Base-by-base conservation (phyloP, 179 eudicot species). In the Silene coronaria region DNA sequence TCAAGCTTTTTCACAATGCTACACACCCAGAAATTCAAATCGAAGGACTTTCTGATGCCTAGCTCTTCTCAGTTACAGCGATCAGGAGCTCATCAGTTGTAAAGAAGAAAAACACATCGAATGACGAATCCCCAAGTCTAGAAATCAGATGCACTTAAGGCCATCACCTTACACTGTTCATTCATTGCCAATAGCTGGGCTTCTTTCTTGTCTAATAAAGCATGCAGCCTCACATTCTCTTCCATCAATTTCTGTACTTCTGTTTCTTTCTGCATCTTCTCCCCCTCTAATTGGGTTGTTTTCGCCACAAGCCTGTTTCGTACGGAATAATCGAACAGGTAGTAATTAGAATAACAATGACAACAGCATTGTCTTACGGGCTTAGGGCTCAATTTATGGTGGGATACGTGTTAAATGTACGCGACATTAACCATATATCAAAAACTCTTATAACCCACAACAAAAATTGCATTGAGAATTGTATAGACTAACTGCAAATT, bases 131-230 rank as follows among this genome's bases (percentile, higher is more conserved):
- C 45, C 45, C 32, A 8, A 22, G 62, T 22, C 67, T 81, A 89
- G 59, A 91, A 79, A 66, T 85, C 67, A 64, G 90, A 88, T 69
- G 89, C 87, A 72, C 81, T 88, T 27, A 92, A 80, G 63, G 97
- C 97, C 96, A 92, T 91, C 74, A 92, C 80, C 88, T 91, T 92
- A 88, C 97, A 92, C 64, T 92, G 96, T 70, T 92, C 97, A 73
- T 88, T 92, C 97, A 92, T 92, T 70, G 97, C 97, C 84, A 92
- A 79, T 51, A 92, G 88, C 73, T 92, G 97, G n/a, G 96, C 96
- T 81, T 92, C 97, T 80, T 91, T 92, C 82, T 91, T 88, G 87
- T 92, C 97, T 46, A 92, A 87, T 68, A 87, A 86, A 36, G 91
- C 82, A 79, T 81, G 85, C 82, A 92, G 75, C 82, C 83, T 86